Conservation (phyloP, 192 early-diverging fungal genomes). For the Borealophlyctis nickersoniae region DNA sequence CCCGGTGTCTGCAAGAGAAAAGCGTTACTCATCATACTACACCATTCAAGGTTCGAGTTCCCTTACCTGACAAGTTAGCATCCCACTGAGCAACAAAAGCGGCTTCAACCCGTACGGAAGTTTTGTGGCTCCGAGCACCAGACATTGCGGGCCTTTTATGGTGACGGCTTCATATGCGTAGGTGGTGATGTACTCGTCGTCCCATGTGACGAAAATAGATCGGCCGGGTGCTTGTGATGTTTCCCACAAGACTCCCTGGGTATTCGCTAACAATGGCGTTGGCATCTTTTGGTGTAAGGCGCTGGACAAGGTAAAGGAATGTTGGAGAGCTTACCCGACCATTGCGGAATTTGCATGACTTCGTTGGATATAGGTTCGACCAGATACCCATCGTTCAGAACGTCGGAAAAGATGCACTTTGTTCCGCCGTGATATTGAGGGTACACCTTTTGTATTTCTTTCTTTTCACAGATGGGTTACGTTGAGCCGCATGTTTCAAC, state of each 20-base stretch:
- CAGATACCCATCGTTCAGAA: conserved; percentile 36
- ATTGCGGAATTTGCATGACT: conserved; percentile 33
- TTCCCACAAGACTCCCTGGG: conserved; percentile 47
- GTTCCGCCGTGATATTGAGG: conserved; percentile 38
- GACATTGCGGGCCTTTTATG: conserved; percentile 39
- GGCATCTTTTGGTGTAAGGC: background rate
- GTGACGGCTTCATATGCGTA: conserved; percentile 39
- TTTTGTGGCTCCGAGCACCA: conserved; percentile 40
- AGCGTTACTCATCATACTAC: background rate
- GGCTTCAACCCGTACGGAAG: conserved; percentile 49
- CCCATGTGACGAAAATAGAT: conserved; percentile 42
- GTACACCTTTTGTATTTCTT: conserved; percentile 31
- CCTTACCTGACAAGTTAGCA: conserved; percentile 45
- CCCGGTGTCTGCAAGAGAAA: conserved; percentile 29
- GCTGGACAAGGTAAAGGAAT: background rate
- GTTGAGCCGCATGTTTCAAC: no score
- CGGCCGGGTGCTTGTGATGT: conserved; percentile 12
- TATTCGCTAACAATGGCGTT: conserved; percentile 27
- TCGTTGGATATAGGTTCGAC: conserved; percentile 36
- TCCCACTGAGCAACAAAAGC: conserved; percentile 33
- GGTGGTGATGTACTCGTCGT: conserved; percentile 43
- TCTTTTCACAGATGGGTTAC: no score
- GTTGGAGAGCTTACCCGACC: conserved; percentile 31
- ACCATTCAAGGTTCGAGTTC: background rate
- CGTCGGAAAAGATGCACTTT: conserved; percentile 43